phyloP scores from a whole-genome alignment of 345 rosid species.

The Corchorus olitorius region DNA sequence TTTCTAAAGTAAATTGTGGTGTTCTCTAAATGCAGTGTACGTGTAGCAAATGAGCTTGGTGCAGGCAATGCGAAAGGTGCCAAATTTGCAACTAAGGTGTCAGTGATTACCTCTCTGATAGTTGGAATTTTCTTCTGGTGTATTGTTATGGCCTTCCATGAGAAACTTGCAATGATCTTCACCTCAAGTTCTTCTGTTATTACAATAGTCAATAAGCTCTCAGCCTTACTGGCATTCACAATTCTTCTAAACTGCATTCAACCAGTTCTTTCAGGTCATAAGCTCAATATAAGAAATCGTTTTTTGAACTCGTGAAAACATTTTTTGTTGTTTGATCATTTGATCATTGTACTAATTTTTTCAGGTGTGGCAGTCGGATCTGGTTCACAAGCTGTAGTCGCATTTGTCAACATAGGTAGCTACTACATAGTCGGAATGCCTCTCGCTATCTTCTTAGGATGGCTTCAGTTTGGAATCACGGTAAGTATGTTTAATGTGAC shows the following conservation, averaged over 20 bases:
- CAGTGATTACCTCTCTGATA: constrained; percentile 37
- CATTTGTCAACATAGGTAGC: constrained; percentile 51
- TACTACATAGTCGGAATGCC: constrained; percentile 55
- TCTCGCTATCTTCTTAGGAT: constrained; percentile 46
- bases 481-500: constrained; percentile 19
- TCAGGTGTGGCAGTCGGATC: constrained; percentile 60
- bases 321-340: background rate
- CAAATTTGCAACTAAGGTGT: constrained; percentile 53
- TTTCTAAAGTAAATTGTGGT: background rate
- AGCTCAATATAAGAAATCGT: background rate
- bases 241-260: constrained; percentile 58
- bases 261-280: constrained; percentile 59
- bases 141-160: constrained; percentile 40
- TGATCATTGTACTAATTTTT: background rate
- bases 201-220: constrained; percentile 39
- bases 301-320: background rate
- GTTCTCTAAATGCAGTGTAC: constrained; percentile 38
- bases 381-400: constrained; percentile 54
- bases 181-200: constrained; percentile 44
- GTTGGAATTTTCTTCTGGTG: constrained; percentile 43
- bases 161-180: constrained; percentile 50
- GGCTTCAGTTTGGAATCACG: constrained; percentile 42
- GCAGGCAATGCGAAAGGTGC: constrained; percentile 54
- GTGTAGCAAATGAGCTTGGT: constrained; percentile 59
- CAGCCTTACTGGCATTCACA: constrained; percentile 48